Evolutionary conservation across 2,329 filamentous ascomycete species (phyloP).

Genomic region (Aureobasidium sp.): DNA sequence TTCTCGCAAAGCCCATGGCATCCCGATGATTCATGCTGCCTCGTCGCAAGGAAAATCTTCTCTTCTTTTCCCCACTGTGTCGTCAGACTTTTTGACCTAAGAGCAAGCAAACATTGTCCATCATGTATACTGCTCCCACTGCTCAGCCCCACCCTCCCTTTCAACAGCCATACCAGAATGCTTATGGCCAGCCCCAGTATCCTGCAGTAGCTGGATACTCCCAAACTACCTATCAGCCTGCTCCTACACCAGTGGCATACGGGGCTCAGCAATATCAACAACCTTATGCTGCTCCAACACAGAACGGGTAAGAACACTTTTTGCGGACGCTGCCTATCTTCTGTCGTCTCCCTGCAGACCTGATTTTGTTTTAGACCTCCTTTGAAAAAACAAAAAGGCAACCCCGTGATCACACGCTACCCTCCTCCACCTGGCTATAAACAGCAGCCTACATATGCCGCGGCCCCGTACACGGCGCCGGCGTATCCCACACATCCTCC

Average conservation of each 20-base stretch:
- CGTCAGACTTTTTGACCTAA: constrained; percentile 6
- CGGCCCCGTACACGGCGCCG: constrained; percentile 6
- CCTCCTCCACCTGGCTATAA: constrained; percentile 36
- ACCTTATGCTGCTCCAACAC: constrained; percentile 4
- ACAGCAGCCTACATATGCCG: constrained; percentile 7
- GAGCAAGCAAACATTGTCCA: background rate
- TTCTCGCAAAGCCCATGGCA: constrained; percentile 7
- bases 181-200: background rate
- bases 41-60: background rate
- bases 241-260: constrained; percentile 14
- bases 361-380: constrained; percentile 25
- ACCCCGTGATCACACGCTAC: constrained; percentile 44
- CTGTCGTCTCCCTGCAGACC: background rate
- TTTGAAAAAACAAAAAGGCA: constrained; percentile 39
- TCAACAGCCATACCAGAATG: constrained; percentile 24
- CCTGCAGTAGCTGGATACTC: constrained; percentile 17
- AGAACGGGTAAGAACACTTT: constrained; percentile 3
- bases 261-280: constrained; percentile 25
- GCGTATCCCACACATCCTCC: constrained; percentile 4
- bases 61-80: background rate
- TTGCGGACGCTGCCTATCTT: background rate
- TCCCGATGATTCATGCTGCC: background rate
- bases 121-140: constrained; percentile 25
- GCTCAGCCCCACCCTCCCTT: constrained; percentile 24
- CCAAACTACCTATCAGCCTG: constrained; percentile 25